Base-by-base conservation (phyloP, 306 rosid genomes). In the Arachis stenosperma region DNA sequence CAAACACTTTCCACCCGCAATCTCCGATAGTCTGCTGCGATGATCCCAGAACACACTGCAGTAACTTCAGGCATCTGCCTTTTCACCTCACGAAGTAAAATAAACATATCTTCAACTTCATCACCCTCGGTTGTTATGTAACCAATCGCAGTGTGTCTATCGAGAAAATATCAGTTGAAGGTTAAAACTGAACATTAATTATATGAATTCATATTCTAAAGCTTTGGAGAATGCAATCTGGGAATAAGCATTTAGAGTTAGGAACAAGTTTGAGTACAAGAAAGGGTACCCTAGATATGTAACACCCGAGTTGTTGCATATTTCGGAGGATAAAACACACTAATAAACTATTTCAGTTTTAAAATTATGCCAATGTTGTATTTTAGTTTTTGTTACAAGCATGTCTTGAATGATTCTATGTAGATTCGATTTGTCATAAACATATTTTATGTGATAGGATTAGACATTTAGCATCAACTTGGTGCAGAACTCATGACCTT, bases 1-100 rank as follows among this genome's bases (percentile, higher is more conserved):
- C 98, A 94, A 41, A 94, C 89, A 91, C 94, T 85, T 88, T 94
- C 98, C 64, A 94, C 98, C 62, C 98, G 90, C 80, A 94, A 83
- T 81, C 98, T 86, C 81, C 91, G 97, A 82, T 91, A 94, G 77
- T 94, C 96, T 47, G 97, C 91, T 78, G 97, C 97, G 85, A 94
- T 91, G 81, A 97, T 97, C 74, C 98, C 98, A 55, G 98, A 94
- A 30, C 87, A 89, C 61, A 94, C 97, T 41, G 97, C 98, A 9
- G 80, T 79, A 58, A 91, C 87, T 41, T 89, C 82, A 42, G 98
- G 96, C 72, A 91, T 86, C 88, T 88, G 86, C 84, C 85, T 85
- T 84, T 89, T 91, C 75, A 94, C 97, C 81, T 94, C 97, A 75
- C 71, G 86, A 78, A 94, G 81, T 83, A 94, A 85, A 74, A 88